These are phyloP conservation scores for Cryptococcus floricola DNA, from an alignment of 1,284 basidiomycete genomes.

Conservation along the genomic window DNA sequence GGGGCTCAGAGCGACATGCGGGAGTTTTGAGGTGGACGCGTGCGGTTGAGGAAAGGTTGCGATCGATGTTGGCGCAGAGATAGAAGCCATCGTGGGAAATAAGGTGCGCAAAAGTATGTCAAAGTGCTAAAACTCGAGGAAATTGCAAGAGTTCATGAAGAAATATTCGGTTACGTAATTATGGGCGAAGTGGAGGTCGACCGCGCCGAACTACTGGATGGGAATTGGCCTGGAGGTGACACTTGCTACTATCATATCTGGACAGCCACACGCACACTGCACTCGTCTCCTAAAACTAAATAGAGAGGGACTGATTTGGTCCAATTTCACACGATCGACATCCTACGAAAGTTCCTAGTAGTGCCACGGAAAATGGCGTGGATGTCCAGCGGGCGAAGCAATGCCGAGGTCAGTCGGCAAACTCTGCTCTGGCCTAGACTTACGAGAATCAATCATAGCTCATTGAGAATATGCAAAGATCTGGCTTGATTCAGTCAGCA, in stretches of 20 bases:
- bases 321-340: no score
- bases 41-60: constrained; percentile 39
- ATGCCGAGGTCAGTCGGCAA: neutral
- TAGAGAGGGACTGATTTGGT: no score
- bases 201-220: neutral
- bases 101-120: neutral
- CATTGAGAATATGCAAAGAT: constrained; percentile 34
- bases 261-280: no score
- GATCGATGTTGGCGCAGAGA: constrained; percentile 39
- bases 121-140: neutral
- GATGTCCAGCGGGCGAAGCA: neutral
- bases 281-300: no score
- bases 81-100: constrained; percentile 29
- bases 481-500: constrained; percentile 33
- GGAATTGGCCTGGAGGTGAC: no score
- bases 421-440: neutral
- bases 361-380: no score
- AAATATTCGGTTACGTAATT: constrained; percentile 19
- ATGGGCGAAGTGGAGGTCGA: neutral
- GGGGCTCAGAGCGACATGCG: constrained; percentile 37
- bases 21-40: constrained; percentile 36
- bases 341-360: no score
- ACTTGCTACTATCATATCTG: no score
- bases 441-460: constrained; percentile 23
- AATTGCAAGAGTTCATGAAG: constrained; percentile 1